Conservation (phyloP, 2,329 filamentous ascomycete genomes). For the Talaromyces sp. region DNA sequence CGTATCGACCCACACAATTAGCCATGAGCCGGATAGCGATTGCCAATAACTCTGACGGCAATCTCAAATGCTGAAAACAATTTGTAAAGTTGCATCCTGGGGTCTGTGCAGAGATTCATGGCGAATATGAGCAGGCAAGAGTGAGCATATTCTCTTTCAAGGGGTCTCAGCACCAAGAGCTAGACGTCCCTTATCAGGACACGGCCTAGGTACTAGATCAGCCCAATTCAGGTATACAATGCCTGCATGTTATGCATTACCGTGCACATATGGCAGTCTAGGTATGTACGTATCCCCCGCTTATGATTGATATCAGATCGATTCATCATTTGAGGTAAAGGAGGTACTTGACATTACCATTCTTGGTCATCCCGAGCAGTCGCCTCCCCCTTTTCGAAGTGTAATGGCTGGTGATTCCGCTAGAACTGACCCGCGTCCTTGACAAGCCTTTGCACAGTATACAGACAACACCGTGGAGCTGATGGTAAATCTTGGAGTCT, state of each 20-base stretch:
- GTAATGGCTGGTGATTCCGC: neutral
- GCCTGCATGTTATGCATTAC: neutral
- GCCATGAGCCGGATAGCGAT: neutral
- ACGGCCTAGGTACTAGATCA: neutral
- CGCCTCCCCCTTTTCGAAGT: neutral
- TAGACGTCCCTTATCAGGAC: neutral
- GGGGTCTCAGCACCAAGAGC: neutral
- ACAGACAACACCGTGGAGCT: neutral
- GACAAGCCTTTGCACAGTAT: neutral
- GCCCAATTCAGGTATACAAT: neutral
- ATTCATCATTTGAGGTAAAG: neutral
- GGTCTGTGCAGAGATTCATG: neutral
- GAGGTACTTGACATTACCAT: neutral
- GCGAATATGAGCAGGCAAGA: neutral
- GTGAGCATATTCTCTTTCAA: neutral
- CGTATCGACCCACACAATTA: too few species aligned
- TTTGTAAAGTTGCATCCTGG: neutral
- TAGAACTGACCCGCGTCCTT: neutral
- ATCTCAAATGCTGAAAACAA: neutral
- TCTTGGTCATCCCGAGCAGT: neutral
- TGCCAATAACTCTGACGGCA: neutral
- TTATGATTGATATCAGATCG: neutral
- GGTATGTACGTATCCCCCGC: neutral
- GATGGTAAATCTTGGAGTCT: neutral
- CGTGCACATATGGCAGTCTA: neutral